Base-by-base conservation (phyloP, 2,329 filamentous ascomycete species). In the Lachnellula willkommii region DNA sequence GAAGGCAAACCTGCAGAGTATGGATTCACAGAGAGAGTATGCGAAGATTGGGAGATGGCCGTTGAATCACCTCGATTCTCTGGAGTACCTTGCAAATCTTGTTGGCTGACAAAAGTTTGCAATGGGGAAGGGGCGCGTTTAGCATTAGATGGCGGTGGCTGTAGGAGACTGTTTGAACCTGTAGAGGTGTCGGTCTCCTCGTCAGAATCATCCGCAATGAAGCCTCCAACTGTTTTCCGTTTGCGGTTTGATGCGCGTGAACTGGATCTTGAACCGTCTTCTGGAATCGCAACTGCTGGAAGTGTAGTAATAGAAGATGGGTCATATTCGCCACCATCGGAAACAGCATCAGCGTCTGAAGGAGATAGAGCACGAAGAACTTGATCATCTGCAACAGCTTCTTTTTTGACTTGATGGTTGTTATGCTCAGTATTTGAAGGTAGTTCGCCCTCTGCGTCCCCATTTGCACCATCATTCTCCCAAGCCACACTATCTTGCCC, bases 361-460 rank as follows among this genome's bases (percentile, higher is more conserved):
- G 66, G 65, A 65, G 68, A 68, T 60, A 69, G 64, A 67, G 65
- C 66, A 70, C 68, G 61, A 64, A 68, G 65, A 65, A 67, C 64
- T 69, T 68, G 66, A 61, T 69, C 68, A 70, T 70, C 69, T 69
- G 65, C 61, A 69, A 66, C 59, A 60, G 62, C 64, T 67, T 70
- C 65, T 70, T 67, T 65, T 68, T 68, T 66, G 61, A 65, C 62
- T 58, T 66, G 61, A 66, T 68, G 63, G 63, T 65, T 67, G 66
- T 63, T 70, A 69, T 67, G 59, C 58, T 69, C 68, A 68, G 64
- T 67, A 69, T 68, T 66, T 64, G 67, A 65, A 66, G 66, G 62
- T 64, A 62, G 54, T 61, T 64, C 66, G 60, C 58, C 63, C 54
- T 66, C 65, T 51, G 62, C 59, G 58, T 60, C 60, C 52, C 58